Evolutionary conservation across 2,329 filamentous ascomycete genomes (phyloP), one percentile per base, ranked within the genome.

Genomic region (Cladosporium sp.): DNA sequence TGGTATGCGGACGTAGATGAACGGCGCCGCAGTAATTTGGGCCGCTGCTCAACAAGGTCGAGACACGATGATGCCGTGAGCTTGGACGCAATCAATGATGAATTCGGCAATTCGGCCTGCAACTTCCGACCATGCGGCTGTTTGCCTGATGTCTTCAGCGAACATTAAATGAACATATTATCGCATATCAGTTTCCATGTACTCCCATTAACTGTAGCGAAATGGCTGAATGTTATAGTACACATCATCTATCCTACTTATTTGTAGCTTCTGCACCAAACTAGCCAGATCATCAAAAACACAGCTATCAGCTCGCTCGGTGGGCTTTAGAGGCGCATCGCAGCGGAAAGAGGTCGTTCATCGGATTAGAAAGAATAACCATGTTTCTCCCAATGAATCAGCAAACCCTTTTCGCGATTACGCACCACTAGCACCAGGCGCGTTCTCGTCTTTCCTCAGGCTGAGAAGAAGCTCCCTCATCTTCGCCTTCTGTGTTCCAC

Each of bases 381-480:
- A 14, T 6, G 12, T 21, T 23, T 46, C 52, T 33, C 7, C 1
- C 18, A 55, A 11, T 21, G 29, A n/a, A n/a, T 33, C 18, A 21
- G 21, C 12, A 46, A 28, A 28, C 40, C 8, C 21, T 18, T 26
- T 18, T 33, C 52, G 7, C 28, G 8, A 14, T 63, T 69, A 75
- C 79, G 71, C 82, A 68, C 77, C 86, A 74, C 76, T 84, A 29
- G 85, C 84, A 53, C 86, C 86, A 6, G 86, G 87, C n/a, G 87
- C 87, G 70, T 96, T 96, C 81, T 97, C 91, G 72, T 99, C 95
- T 83, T 97, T 97, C 81, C 89, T 89, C 80, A 99, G 81, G 78
- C 88, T 93, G 72, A 93, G 80, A 74, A 99, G 82, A 76, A 98
- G 76, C 81, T 98, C 94, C 71, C 95, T 89, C 86, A 99, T 98